These are phyloP conservation scores for Chamaenerion angustifolium DNA, from an alignment of 345 rosid species.

Conservation along the genomic window DNA sequence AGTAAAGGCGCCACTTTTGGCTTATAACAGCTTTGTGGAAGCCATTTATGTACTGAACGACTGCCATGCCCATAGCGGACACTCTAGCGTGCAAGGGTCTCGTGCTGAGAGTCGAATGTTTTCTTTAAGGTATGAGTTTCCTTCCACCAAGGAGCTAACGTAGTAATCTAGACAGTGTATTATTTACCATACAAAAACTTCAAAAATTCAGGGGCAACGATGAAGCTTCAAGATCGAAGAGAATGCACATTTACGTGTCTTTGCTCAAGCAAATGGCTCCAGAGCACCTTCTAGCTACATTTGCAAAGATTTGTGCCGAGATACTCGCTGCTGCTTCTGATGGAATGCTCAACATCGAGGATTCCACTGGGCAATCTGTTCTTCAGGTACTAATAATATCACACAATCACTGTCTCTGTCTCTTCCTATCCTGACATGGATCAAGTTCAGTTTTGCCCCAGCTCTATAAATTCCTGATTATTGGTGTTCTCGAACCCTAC, in stretches of 20 bases:
- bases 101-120: conserved; percentile 40
- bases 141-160: neutral
- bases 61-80: conserved; percentile 50
- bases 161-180: neutral
- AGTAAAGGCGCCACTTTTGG: conserved; percentile 92
- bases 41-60: conserved; percentile 81
- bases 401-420: neutral
- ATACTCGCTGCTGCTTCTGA: conserved; percentile 90
- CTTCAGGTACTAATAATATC: conserved; percentile 43
- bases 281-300: conserved; percentile 84
- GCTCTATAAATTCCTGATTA: too few relatives aligned
- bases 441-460: too few relatives aligned
- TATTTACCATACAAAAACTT: too few relatives aligned
- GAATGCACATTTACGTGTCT: conserved; percentile 70
- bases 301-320: conserved; percentile 92
- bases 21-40: conserved; percentile 95
- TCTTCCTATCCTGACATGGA: neutral
- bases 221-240: conserved; percentile 57
- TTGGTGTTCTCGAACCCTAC: too few relatives aligned
- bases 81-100: conserved; percentile 37
- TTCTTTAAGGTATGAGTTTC: conserved; percentile 44
- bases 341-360: conserved; percentile 68
- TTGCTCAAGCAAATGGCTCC: conserved; percentile 96
- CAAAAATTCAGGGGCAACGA: conserved; percentile 55
- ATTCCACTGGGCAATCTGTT: conserved; percentile 66